These are phyloP conservation scores for Alternaria sp. DNA, from an alignment of 2,329 filamentous ascomycete genomes.

Conservation along the genomic window DNA sequence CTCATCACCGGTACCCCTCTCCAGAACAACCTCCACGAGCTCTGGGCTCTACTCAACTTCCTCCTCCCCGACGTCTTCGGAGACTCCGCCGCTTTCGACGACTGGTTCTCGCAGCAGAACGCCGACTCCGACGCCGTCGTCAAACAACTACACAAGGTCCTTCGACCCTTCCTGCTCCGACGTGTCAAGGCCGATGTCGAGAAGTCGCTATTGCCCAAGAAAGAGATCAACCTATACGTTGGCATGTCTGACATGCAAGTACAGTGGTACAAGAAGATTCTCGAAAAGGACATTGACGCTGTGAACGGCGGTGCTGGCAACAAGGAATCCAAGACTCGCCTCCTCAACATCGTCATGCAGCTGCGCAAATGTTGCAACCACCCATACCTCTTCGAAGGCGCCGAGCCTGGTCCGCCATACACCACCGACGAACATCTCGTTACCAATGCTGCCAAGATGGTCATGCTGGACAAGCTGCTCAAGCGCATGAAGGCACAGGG, in stretches of 20 bases:
- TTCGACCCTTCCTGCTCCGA: slow-evolving; percentile 91
- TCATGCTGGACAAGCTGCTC: slow-evolving; percentile 91
- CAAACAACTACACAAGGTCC: slow-evolving; percentile 90
- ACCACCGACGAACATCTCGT: slow-evolving; percentile 97
- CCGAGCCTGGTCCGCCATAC: slow-evolving; percentile 95
- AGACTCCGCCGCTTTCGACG: slow-evolving; percentile 94
- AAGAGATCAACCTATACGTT: slow-evolving; percentile 95
- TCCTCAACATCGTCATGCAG: slow-evolving; percentile 99
- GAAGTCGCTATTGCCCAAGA: slow-evolving; percentile 96
- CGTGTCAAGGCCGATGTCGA: slow-evolving; percentile 98
- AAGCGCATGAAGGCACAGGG: slow-evolving; percentile 83
- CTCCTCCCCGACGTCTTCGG: slow-evolving; percentile 97
- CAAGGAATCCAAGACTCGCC: slow-evolving; percentile 94
- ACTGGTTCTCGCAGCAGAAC: slow-evolving; percentile 94
- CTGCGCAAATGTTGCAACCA: slow-evolving; percentile 99
- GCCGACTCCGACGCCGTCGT: slow-evolving; percentile 95
- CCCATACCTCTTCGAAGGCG: slow-evolving; percentile 96
- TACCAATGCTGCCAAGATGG: slow-evolving; percentile 96
- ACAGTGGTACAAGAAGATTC: slow-evolving; percentile 98
- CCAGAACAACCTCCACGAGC: slow-evolving; percentile 96
- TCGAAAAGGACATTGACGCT: slow-evolving; percentile 98
- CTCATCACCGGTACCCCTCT: slow-evolving; percentile 96
- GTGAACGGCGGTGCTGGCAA: slow-evolving; percentile 97
- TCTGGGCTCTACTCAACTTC: slow-evolving; percentile 98
- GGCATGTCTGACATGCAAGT: slow-evolving; percentile 99